Conservation (phyloP, 768 basidiomycete species). For the Mycena alexandri region DNA sequence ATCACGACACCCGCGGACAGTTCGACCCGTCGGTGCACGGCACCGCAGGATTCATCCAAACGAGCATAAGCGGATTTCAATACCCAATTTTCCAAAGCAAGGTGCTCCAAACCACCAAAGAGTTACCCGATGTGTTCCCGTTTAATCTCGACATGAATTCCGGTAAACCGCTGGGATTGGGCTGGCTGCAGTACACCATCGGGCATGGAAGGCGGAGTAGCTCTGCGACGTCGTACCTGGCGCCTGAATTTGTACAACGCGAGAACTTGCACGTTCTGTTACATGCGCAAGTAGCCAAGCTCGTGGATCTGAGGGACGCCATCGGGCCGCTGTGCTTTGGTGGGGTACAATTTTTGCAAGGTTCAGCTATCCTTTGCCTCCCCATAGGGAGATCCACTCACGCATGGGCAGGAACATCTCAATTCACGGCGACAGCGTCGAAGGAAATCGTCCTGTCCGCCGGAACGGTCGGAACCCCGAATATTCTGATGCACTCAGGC, state of each 20-base stretch:
- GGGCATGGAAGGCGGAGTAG: constrained; percentile 37
- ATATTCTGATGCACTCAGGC: neutral
- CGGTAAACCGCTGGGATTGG: constrained; percentile 34
- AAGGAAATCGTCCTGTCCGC: too few species aligned
- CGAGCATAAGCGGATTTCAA: constrained; percentile 49
- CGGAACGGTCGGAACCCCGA: neutral
- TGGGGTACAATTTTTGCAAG: constrained; percentile 27
- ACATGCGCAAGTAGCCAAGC: constrained; percentile 38
- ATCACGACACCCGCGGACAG: constrained; percentile 53
- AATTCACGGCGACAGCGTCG: neutral
- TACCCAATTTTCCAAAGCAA: constrained; percentile 35
- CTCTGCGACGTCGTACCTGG: constrained; percentile 46
- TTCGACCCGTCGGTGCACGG: constrained; percentile 54
- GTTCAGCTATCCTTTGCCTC: constrained; percentile 1
- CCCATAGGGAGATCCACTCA: neutral
- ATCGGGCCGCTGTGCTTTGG: neutral
- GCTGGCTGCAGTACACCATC: constrained; percentile 44
- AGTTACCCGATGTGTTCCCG: constrained; percentile 21
- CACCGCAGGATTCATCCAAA: constrained; percentile 44
- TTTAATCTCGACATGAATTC: constrained; percentile 46
- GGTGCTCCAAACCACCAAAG: constrained; percentile 46
- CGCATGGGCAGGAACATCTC: constrained; percentile 2
- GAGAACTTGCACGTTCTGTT: constrained; percentile 46
- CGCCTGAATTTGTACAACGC: constrained; percentile 39
- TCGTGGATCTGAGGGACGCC: constrained; percentile 9